phyloP scores from a whole-genome alignment of 2,329 filamentous ascomycete genomes.

The Lasiodiplodia theobromae region DNA sequence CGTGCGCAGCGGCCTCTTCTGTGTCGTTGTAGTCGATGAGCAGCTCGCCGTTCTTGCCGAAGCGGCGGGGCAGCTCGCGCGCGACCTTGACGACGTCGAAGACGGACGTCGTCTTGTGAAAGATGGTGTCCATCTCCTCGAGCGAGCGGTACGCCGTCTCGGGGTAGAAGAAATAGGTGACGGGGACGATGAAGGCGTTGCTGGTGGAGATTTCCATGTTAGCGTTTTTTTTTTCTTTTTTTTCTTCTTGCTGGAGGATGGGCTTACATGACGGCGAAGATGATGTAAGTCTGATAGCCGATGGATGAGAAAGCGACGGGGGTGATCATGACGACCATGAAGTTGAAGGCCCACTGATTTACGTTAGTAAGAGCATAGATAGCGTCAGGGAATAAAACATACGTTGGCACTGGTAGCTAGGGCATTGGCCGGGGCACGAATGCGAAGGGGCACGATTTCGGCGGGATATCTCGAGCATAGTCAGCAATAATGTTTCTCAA shows the following conservation, averaged over 20 bases:
- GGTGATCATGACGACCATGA: slow-evolving; percentile 72
- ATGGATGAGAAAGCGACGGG: slow-evolving; percentile 66
- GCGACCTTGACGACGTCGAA: slow-evolving; percentile 61
- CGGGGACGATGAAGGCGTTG: slow-evolving; percentile 63
- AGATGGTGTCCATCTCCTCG: slow-evolving; percentile 75
- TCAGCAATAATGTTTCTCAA: slow-evolving; percentile 25
- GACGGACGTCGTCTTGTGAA: slow-evolving; percentile 61
- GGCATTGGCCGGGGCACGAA: slow-evolving; percentile 85
- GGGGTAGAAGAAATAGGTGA: slow-evolving; percentile 68
- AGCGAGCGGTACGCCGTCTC: slow-evolving; percentile 63
- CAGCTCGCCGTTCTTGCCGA: slow-evolving; percentile 65
- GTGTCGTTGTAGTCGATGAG: slow-evolving; percentile 59
- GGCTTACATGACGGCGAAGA: slow-evolving; percentile 59
- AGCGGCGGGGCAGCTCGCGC: slow-evolving; percentile 60
- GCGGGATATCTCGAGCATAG: slow-evolving; percentile 55
- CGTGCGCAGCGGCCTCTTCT: slow-evolving; percentile 37
- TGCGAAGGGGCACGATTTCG: slow-evolving; percentile 87
- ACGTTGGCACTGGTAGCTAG: slow-evolving; percentile 90
- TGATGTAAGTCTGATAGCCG: slow-evolving; percentile 62
- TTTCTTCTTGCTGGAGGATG: neutral
- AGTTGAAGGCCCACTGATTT: slow-evolving; percentile 46
- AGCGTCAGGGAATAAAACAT: neutral
- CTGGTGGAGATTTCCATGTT: slow-evolving; percentile 25
- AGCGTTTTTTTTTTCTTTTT: slow-evolving; percentile 1
- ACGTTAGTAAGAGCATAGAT: slow-evolving; percentile 58